Conservation (phyloP, 2,329 filamentous ascomycete genomes). For the Arthrobotrys sphaeroides region DNA sequence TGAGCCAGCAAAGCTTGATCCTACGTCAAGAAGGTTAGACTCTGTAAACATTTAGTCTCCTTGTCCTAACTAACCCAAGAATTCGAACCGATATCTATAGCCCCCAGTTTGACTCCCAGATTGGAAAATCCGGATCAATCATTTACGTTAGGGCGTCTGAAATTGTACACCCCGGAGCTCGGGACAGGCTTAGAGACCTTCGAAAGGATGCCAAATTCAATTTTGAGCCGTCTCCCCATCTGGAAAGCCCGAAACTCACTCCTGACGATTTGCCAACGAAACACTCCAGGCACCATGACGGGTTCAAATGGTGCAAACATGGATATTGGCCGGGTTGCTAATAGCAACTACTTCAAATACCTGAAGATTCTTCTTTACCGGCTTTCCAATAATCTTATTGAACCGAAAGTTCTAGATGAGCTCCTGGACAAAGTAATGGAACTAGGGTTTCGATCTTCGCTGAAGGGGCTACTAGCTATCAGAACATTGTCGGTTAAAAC, state of each 20-base stretch:
- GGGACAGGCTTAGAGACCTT: background rate
- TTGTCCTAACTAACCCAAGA: too few species aligned
- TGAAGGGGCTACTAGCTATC: background rate
- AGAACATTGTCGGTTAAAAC: background rate
- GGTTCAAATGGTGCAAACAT: background rate
- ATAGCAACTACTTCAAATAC: background rate
- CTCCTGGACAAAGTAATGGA: background rate
- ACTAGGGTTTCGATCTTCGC: background rate
- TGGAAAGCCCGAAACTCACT: background rate
- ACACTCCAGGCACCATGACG: background rate
- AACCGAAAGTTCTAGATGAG: background rate
- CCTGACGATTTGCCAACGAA: background rate
- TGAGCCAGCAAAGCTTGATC: background rate
- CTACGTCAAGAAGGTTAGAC: background rate
- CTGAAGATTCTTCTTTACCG: background rate
- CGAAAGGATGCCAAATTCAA: background rate
- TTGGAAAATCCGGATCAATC: background rate
- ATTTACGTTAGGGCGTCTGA: background rate
- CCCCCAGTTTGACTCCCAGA: background rate
- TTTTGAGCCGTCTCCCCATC: background rate
- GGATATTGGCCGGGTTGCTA: background rate
- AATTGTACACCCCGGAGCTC: background rate
- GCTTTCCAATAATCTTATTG: background rate
- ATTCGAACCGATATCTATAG: background rate
- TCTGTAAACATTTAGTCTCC: too few species aligned